These are phyloP conservation scores for Epichloe gansuensis DNA, from an alignment of 2,329 filamentous ascomycete species.

Conservation along the genomic window DNA sequence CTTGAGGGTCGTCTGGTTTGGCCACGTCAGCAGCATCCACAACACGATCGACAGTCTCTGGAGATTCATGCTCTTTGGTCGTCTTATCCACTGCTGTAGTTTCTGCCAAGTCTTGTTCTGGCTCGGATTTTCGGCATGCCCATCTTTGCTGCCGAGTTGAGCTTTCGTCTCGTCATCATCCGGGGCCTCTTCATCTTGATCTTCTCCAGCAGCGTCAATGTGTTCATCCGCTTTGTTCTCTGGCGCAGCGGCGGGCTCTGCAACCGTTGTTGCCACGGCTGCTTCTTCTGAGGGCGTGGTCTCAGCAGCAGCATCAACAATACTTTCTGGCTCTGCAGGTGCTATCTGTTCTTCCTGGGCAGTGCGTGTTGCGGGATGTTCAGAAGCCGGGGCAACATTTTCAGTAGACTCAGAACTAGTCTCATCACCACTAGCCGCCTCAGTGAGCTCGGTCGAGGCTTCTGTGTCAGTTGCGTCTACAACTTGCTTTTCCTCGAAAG, in stretches of 20 bases:
- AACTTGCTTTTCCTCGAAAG: background rate
- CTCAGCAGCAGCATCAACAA: background rate
- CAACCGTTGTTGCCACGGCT: background rate
- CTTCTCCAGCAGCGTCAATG: conserved; percentile 2
- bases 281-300: conserved; percentile 1
- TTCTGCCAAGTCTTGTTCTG: conserved; percentile 2
- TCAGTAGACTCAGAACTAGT: background rate
- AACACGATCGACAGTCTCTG: background rate
- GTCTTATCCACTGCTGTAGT: background rate
- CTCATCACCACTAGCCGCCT: background rate
- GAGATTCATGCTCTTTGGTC: background rate
- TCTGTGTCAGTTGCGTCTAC: background rate
- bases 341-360: background rate
- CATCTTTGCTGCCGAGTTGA: conserved; percentile 1
- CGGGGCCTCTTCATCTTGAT: background rate
- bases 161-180: conserved; percentile 2
- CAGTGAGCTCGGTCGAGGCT: background rate
- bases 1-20: background rate
- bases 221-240: too few relatives aligned
- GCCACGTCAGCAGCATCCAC: background rate
- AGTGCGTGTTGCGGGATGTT: background rate
- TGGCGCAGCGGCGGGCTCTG: background rate
- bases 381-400: background rate
- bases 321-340: background rate
- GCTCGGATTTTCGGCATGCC: background rate